Percentiles rank a stretch among this genome's conserved stretches.
These are phyloP conservation scores for Termitomyces sp. DNA, from an alignment of 768 basidiomycete species.

Conservation along the genomic window DNA sequence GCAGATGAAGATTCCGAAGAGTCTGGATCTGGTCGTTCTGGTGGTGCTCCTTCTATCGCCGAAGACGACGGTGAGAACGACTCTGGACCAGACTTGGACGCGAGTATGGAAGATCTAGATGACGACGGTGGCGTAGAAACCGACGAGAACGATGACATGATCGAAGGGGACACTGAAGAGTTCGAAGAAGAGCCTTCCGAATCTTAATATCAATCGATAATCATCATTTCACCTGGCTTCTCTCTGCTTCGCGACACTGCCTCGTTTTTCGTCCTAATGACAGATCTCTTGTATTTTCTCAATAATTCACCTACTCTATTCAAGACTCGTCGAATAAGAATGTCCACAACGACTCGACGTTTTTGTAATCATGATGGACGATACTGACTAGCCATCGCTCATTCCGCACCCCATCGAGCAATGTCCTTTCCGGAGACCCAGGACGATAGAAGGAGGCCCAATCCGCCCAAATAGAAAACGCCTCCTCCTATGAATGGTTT, in stretches of 20 bases:
- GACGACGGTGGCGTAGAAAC: slow-evolving; percentile 43
- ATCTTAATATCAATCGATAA: slow-evolving; percentile 15
- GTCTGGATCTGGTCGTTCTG: slow-evolving; percentile 38
- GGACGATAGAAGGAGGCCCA: slow-evolving; percentile 90
- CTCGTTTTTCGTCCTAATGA: no score
- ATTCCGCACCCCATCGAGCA: slow-evolving; percentile 71
- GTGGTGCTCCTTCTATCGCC: slow-evolving; percentile 35
- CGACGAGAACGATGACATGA: slow-evolving; percentile 38
- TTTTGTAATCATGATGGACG: slow-evolving; percentile 91
- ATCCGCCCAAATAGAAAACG: slow-evolving; percentile 92
- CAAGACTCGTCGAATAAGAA: slow-evolving; percentile 55
- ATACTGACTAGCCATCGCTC: slow-evolving; percentile 89
- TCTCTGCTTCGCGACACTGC: not conserved
- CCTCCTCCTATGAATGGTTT: slow-evolving; percentile 69
- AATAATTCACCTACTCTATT: slow-evolving; percentile 9
- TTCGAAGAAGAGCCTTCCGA: slow-evolving; percentile 47
- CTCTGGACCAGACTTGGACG: slow-evolving; percentile 53
- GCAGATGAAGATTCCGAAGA: slow-evolving; percentile 52
- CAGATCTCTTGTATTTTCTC: slow-evolving; percentile 3
- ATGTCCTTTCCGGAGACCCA: slow-evolving; percentile 60
- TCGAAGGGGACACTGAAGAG: slow-evolving; percentile 48
- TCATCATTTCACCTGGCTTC: not conserved
- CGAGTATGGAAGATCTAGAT: slow-evolving; percentile 58
- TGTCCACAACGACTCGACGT: slow-evolving; percentile 74
- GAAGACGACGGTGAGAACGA: slow-evolving; percentile 51